These are phyloP conservation scores for Termitomyces sp. DNA, from an alignment of 768 basidiomycete genomes.

Conservation along the genomic window DNA sequence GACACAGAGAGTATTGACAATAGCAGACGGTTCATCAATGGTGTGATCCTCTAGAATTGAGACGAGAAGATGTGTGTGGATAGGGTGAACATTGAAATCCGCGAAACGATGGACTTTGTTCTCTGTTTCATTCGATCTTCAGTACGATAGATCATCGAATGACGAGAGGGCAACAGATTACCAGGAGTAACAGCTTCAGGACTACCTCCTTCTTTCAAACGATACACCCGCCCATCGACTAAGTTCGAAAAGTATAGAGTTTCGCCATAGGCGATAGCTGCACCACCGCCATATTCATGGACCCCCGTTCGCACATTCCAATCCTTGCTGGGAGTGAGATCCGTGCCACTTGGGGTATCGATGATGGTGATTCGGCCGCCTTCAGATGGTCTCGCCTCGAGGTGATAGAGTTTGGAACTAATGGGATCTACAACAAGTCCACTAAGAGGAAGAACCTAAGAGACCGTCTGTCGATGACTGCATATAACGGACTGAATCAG, in stretches of 20 bases:
- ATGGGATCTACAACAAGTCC: slow-evolving; percentile 55
- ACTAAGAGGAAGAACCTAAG: slow-evolving; percentile 31
- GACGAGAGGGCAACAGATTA: slow-evolving; percentile 24
- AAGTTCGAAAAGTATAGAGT: slow-evolving; percentile 53
- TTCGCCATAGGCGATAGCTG: slow-evolving; percentile 44
- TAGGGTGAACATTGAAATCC: slow-evolving; percentile 57
- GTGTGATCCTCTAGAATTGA: slow-evolving; percentile 75
- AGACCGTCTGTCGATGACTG: slow-evolving; percentile 5
- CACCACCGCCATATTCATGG: slow-evolving; percentile 65
- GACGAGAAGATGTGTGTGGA: slow-evolving; percentile 48
- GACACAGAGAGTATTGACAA: slow-evolving; percentile 55
- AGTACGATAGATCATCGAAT: slow-evolving; percentile 2
- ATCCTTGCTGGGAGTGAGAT: slow-evolving; percentile 44
- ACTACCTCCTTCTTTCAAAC: slow-evolving; percentile 25
- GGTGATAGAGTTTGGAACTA: slow-evolving; percentile 44
- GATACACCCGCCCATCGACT: slow-evolving; percentile 48
- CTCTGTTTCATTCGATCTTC: slow-evolving; percentile 24
- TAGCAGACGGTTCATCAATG: slow-evolving; percentile 40
- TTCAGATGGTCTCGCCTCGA: slow-evolving; percentile 58
- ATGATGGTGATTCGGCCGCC: slow-evolving; percentile 54
- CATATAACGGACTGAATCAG: not conserved
- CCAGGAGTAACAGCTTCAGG: slow-evolving; percentile 63
- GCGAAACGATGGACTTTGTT: slow-evolving; percentile 59
- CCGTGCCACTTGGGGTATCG: slow-evolving; percentile 42
- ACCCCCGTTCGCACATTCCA: slow-evolving; percentile 63